Base-by-base conservation (phyloP, 495 filamentous ascomycete genomes). In the Aspergillus carlsbadensis region DNA sequence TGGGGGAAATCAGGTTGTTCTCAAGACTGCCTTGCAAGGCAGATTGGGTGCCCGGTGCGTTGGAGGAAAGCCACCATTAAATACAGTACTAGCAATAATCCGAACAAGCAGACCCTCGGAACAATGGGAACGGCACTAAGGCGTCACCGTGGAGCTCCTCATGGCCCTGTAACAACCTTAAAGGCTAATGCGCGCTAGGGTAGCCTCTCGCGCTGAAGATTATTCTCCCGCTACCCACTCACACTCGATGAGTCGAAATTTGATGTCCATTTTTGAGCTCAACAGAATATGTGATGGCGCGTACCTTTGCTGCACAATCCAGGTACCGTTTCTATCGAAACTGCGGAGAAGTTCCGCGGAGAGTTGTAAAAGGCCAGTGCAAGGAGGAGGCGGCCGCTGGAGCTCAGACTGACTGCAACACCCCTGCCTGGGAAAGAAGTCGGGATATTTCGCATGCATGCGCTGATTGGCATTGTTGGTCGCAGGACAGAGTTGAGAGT, bases 81-180 rank as follows among this genome's bases (percentile, higher is more conserved):
- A 39, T 18, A 40, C 20, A 29, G 18, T 39, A 39, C 35, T 14
- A 37, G 29, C 14, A 40, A 15, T 50, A 50, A 20, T 2, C 8
- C 18, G 10, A 20, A 36, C 10, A n/a, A 48, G 45, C 13, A 3
- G 17, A 26, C 13, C 34, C 21, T 40, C 48, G 21, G 35, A 39
- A 39, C 17, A 39, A 40, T 40, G 26, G 22, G 42, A 39, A 29
- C 18, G 33, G 8, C 43, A 29, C 53, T 48, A 49, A 42, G 21
- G 33, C 20, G 44, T 41, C 40, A 15, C 22, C 5, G 42, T 43
- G 59, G 49, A 53, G 40, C 57, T 46, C 57, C 34, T 58, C 56
- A 53, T 52, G 47, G 33, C 15, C 20, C 51, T 51, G 50, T 54
- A 56, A 55, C 54, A 62, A 62, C 59, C 54, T 62, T 58, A 62